phyloP scores from a whole-genome alignment of 1,139 yeast genomes.

The Saccharomyces hybrid region DNA sequence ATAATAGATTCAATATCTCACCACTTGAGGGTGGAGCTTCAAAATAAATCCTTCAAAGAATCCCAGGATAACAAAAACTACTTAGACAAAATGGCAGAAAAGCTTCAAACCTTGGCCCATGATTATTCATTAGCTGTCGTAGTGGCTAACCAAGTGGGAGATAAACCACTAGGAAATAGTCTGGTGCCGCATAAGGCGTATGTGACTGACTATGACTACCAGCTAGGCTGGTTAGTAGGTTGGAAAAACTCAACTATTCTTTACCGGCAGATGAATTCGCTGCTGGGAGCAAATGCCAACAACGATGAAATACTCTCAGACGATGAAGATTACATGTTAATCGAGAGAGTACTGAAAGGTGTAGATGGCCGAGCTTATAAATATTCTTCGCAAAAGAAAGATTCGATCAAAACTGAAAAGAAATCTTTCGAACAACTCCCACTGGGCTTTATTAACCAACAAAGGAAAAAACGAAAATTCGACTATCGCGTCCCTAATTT shows the following conservation, averaged over 20 bases:
- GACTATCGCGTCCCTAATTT: conserved; percentile 36
- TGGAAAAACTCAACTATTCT: conserved; percentile 49
- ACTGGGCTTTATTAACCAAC: not conserved
- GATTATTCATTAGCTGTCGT: conserved; percentile 53
- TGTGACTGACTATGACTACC: conserved; percentile 54
- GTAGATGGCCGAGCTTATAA: not conserved
- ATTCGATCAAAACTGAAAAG: not conserved
- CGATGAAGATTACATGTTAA: conserved; percentile 29
- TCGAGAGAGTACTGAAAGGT: conserved; percentile 11
- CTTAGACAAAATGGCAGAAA: conserved; percentile 40
- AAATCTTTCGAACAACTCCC: not conserved
- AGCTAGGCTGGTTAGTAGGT: conserved; percentile 65
- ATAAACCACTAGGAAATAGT: conserved; percentile 37
- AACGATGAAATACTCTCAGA: conserved; percentile 26
- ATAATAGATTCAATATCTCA: conserved; percentile 80
- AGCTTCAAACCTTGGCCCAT: conserved; percentile 45
- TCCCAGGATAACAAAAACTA: conserved; percentile 39
- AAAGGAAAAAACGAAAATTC: conserved; percentile 17
- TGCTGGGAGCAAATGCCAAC: conserved; percentile 3
- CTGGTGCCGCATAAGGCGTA: conserved; percentile 17
- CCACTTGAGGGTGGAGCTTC: conserved; percentile 64
- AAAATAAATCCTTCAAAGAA: conserved; percentile 32
- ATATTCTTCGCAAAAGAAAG: not conserved
- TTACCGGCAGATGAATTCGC: conserved; percentile 25
- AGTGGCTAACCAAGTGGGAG: conserved; percentile 76